A percentile compares a stretch with the other conserved stretches of the same genome.
Evolutionary conservation across 805 yeast genomes (phyloP).

Genomic region (Saturnispora sekii): DNA sequence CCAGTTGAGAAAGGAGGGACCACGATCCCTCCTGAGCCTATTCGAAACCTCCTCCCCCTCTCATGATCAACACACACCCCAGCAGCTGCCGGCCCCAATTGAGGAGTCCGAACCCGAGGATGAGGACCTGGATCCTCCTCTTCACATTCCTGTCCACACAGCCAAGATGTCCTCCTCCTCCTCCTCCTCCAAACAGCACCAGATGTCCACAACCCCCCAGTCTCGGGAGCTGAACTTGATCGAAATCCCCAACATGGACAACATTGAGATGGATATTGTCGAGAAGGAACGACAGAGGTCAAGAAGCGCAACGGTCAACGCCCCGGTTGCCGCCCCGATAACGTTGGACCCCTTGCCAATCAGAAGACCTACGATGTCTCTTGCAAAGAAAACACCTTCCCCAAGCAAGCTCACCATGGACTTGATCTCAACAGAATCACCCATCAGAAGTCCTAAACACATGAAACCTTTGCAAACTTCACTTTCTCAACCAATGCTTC

Average conservation of each 20-base stretch:
- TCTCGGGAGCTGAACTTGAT: conserved; percentile 27
- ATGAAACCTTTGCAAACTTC: conserved; percentile 43
- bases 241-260: conserved; percentile 63
- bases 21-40: conserved; percentile 53
- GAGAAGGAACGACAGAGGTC: conserved; percentile 19
- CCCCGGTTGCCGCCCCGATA: too few species aligned
- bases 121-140: neutral
- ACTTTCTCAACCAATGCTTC: conserved; percentile 36
- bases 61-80: conserved; percentile 27
- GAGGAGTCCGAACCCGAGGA: conserved; percentile 4
- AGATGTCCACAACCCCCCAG: neutral
- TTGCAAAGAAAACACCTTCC: conserved; percentile 35
- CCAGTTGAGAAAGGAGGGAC: conserved; percentile 39
- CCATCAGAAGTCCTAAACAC: conserved; percentile 27
- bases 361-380: conserved; percentile 29
- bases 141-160: neutral
- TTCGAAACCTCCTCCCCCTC: neutral
- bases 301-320: conserved; percentile 21
- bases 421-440: conserved; percentile 22
- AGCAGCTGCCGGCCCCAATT: conserved; percentile 15
- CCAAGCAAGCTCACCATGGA: conserved; percentile 29
- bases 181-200: neutral
- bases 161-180: neutral
- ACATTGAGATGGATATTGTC: conserved; percentile 8
- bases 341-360: conserved; percentile 15